Base-by-base conservation (phyloP, 306 rosid species). In the Casuarina cunninghamiana region DNA sequence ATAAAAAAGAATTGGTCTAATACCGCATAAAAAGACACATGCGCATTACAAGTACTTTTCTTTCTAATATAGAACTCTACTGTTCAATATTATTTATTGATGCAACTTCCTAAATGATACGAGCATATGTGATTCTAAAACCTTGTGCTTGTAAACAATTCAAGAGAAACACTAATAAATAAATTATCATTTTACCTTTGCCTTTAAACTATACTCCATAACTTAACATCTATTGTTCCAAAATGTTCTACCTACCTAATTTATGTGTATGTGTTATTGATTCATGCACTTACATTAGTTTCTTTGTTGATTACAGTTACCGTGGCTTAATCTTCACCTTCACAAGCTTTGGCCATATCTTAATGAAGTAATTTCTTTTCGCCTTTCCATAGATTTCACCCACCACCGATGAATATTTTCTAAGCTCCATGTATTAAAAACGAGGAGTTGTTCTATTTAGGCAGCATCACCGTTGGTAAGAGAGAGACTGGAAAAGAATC, bases 401-500 rank as follows among this genome's bases (percentile, higher is more conserved):
- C 26, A 51, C 8, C 66, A 41, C 2, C 53, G 75, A 68, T 3
- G 12, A 53, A 12, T 54, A 74, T 73, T 68, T 45, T 1, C 45
- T 41, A 11, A 12, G 11, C 17, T 65, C 19, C 60, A 21, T 68
- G 48, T 78, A 68, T 19, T 66, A 66, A 16, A 37, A 38, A 42
- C 17, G 50, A 9, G 49, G 42, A 15, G 49, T 66, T 66, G 32
- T 41, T 66, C 16, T 16, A 2, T 16, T 42, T 66, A 95, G 98
- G 98, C 97, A 76, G 90, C 97, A 43, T 91, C 98, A 43, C 97
- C 83, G 76, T 81, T 95, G 86, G 88, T 95, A 83, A 91, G 65
- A 81, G 84, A 35, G 82, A 92, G 17, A 44, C 89, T 92, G 84
- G 98, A 92, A 81, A 92, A 96, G 6, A 75, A 87, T 81, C 93